A percentile compares a stretch with the other conserved stretches of the same genome.
Evolutionary conservation across 352 stramenopile species (phyloP).

Genomic region (Phytophthora europaea): DNA sequence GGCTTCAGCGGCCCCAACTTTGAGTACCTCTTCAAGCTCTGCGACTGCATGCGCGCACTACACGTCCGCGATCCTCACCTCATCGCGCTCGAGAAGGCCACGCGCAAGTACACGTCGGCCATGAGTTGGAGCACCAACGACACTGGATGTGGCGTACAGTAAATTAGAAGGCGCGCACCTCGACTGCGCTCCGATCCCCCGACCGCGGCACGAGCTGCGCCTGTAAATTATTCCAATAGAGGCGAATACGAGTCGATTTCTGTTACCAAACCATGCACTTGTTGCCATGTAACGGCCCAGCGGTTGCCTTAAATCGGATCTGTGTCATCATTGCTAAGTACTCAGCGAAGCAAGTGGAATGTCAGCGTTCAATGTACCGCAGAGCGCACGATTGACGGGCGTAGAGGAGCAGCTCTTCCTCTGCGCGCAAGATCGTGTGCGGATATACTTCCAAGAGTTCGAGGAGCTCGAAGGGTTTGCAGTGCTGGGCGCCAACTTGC

Average conservation of each 20-base stretch:
- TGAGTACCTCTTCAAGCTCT: slow-evolving; percentile 89
- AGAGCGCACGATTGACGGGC: slow-evolving; percentile 29
- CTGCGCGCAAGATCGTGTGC: slow-evolving; percentile 36
- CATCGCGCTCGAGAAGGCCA: slow-evolving; percentile 73
- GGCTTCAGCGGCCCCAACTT: slow-evolving; percentile 85
- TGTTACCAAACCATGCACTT: slow-evolving; percentile 11
- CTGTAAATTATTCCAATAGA: slow-evolving; percentile 63
- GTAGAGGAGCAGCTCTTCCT: slow-evolving; percentile 52
- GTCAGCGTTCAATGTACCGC: slow-evolving; percentile 8
- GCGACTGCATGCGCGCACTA: slow-evolving; percentile 80
- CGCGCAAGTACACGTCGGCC: slow-evolving; percentile 65
- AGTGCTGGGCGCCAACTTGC: slow-evolving; percentile 40
- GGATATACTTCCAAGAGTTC: slow-evolving; percentile 48
- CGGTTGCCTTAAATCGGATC: not conserved
- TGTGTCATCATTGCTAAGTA: slow-evolving; percentile 1
- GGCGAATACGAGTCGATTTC: slow-evolving; percentile 37
- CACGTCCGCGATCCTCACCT: slow-evolving; percentile 83
- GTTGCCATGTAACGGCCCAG: not conserved
- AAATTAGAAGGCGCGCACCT: slow-evolving; percentile 40
- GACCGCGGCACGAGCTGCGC: slow-evolving; percentile 21
- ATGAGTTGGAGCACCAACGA: slow-evolving; percentile 50
- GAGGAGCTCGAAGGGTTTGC: slow-evolving; percentile 57
- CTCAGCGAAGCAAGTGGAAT: slow-evolving; percentile 12
- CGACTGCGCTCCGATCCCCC: slow-evolving; percentile 12
- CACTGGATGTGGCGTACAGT: slow-evolving; percentile 63